Base-by-base conservation (phyloP, 73 alveolate genomes). In the Paramecium pentaurelia region DNA sequence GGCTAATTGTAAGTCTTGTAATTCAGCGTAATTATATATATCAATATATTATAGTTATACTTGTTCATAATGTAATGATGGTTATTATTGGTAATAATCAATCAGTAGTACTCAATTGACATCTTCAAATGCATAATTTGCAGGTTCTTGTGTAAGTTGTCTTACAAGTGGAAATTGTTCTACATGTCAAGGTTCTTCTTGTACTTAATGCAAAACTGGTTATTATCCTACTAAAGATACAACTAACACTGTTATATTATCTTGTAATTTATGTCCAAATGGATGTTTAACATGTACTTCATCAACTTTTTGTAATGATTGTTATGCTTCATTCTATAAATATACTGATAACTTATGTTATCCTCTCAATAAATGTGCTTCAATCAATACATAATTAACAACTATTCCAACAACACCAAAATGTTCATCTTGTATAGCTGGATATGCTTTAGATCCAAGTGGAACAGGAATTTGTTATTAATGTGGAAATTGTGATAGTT, bases 231-330 rank as follows among this genome's bases (percentile, higher is more conserved):
- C 25, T 18, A 54, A 54, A 54, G 70, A 54, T 64, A 64, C 49
- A 40, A 40, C 84, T 9, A 14, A 16, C 4, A 64, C 25, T 27
- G 8, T 34, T 10, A 64, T 28, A 28, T 28, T 8, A 64, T 28
- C 47, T 37, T 75, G 88, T 75, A 75, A 16, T 42, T 2, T 0
- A 12, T 80, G 91, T 22, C 91, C 91, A 18, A 45, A 4, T 45
- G 91, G 91, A 80, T 80, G 91, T 45, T 20, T 14, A 75, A 5
- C 88, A 34, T 75, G 88, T 20, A 38, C 58, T 16, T 75, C 51
- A 34, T 54, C 20, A 54, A n/a, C 70, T 6, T 1, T 5, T 18
- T 54, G 70, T 8, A 54, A 6, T 54, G 70, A 54, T 25, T 54
- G 70, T 22, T 4, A 5, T 2, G 3, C 70, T 8, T 18, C 36